phyloP scores from a whole-genome alignment of 177 flowering plant species.

The Vitis hybrid region DNA sequence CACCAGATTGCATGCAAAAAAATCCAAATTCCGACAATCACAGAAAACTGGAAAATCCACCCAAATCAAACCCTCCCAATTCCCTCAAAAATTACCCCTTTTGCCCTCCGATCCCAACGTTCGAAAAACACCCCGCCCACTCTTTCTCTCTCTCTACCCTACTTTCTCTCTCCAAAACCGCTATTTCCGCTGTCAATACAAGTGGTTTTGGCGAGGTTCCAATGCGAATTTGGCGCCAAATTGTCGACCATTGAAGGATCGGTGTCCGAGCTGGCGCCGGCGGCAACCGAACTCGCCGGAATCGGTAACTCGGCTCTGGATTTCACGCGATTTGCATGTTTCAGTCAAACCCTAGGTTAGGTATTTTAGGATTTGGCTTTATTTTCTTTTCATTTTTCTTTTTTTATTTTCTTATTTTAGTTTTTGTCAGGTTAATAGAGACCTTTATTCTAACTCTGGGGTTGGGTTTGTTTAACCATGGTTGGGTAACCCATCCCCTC shows the following conservation, averaged over 20 bases:
- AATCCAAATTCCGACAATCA: neutral
- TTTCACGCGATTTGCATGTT: slow-evolving; percentile 26
- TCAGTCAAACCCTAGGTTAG: slow-evolving; percentile 28
- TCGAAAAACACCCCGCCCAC: slow-evolving; percentile 24
- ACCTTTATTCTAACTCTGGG: neutral
- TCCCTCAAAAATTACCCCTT: slow-evolving; percentile 21
- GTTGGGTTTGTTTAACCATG: slow-evolving; percentile 10
- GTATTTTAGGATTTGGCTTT: neutral
- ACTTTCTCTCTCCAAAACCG: slow-evolving; percentile 20
- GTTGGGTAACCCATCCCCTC: slow-evolving; percentile 1
- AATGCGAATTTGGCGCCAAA: slow-evolving; percentile 11
- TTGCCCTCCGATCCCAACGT: slow-evolving; percentile 43
- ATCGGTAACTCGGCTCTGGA: slow-evolving; percentile 17
- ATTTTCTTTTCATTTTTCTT: slow-evolving; percentile 1
- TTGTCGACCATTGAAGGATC: neutral
- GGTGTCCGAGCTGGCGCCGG: slow-evolving; percentile 1
- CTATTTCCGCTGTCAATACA: slow-evolving; percentile 23
- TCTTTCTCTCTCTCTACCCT: slow-evolving; percentile 21
- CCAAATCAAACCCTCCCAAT: slow-evolving; percentile 10
- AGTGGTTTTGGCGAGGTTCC: neutral
- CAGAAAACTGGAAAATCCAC: slow-evolving; percentile 6
- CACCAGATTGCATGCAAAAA: slow-evolving; percentile 63
- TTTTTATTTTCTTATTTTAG: neutral
- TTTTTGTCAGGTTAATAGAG: neutral
- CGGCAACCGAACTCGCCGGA: slow-evolving; percentile 18